Conservation (phyloP, 2,329 filamentous ascomycete genomes). For the Phoma sp. region DNA sequence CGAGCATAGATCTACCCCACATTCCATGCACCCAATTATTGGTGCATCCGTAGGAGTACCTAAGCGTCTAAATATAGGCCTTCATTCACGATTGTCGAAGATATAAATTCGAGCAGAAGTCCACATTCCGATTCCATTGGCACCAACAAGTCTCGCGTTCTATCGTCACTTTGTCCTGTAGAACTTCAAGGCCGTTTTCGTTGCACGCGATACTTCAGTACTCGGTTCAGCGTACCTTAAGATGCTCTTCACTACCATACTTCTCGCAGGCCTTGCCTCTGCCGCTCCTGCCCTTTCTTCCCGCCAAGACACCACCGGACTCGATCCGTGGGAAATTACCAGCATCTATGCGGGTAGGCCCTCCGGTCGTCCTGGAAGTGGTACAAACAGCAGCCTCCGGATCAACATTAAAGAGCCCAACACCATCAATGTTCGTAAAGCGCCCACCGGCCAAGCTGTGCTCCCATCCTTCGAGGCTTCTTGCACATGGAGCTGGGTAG, state of each 20-base stretch:
- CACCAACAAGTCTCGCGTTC: too few species aligned
- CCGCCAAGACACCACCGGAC: background rate
- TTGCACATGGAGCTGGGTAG: conserved; percentile 5
- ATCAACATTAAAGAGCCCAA: conserved; percentile 10
- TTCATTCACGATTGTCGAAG: too few species aligned
- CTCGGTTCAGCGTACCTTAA: background rate
- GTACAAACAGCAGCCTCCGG: background rate
- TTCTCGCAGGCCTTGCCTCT: conserved; percentile 4
- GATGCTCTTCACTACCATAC: conserved; percentile 2
- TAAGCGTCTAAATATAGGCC: too few species aligned
- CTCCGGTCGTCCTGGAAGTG: background rate
- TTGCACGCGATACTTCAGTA: too few species aligned
- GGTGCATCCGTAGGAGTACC: too few species aligned
- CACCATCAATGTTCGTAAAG: background rate
- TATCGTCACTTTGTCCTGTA: too few species aligned
- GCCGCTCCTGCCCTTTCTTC: background rate
- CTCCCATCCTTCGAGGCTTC: conserved; percentile 1
- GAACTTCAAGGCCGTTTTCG: too few species aligned
- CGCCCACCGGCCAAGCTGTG: background rate
- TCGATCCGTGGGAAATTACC: conserved; percentile 7
- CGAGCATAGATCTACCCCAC: too few species aligned
- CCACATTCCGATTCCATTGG: too few species aligned
- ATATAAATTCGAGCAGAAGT: too few species aligned
- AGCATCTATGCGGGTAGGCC: background rate
- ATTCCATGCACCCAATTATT: too few species aligned